Percentiles rank a stretch among this genome's conserved stretches.
Conservation (phyloP, 2,329 filamentous ascomycete species). For the Phialocephala subalpina region DNA sequence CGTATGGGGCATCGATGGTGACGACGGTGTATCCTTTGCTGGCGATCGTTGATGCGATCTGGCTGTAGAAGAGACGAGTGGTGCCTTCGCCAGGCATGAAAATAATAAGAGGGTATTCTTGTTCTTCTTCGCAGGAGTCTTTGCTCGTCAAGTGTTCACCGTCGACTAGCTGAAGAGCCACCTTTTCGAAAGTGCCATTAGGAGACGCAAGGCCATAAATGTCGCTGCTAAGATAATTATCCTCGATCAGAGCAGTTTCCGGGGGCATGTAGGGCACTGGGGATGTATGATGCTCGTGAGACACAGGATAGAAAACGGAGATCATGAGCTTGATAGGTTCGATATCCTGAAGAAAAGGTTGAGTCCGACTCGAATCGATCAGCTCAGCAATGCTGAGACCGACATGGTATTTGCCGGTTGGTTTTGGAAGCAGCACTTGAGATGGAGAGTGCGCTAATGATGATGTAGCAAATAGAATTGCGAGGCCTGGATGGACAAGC, state of each 20-base stretch:
- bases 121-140: not conserved
- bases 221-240: constrained; percentile 13
- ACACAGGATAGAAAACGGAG: not conserved
- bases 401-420: constrained; percentile 28
- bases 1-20: constrained; percentile 54
- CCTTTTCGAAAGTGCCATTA: constrained; percentile 8
- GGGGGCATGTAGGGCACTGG: not conserved
- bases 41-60: constrained; percentile 49
- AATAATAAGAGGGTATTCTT: constrained; percentile 39
- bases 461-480: not conserved
- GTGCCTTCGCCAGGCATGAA: constrained; percentile 50
- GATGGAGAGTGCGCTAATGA: not conserved
- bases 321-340: constrained; percentile 1
- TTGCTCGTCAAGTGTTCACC: not conserved
- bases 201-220: not conserved
- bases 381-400: constrained; percentile 27
- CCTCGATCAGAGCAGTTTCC: constrained; percentile 19
- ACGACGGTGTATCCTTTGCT: constrained; percentile 52
- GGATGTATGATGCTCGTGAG: not conserved
- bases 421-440: constrained; percentile 16
- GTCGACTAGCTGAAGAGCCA: constrained; percentile 8
- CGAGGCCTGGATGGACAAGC: not conserved
- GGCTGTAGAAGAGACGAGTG: constrained; percentile 49
- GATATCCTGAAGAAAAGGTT: constrained; percentile 22
- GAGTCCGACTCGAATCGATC: constrained; percentile 26